phyloP scores from a whole-genome alignment of 257 asterid genomes.

The Gentiana straminea region DNA sequence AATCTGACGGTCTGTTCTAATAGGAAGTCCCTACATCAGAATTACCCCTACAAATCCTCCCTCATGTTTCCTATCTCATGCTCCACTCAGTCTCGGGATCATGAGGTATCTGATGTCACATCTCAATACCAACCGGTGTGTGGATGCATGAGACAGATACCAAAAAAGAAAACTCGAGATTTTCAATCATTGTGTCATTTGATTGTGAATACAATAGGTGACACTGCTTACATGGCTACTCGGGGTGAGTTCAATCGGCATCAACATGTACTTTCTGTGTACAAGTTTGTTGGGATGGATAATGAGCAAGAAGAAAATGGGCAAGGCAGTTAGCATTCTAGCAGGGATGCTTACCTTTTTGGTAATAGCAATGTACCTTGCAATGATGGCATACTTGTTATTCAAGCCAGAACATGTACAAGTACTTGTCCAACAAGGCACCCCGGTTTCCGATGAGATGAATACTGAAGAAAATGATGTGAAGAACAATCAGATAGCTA shows the following conservation, averaged over 20 bases:
- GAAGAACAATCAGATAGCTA: not conserved
- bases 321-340: slow-evolving; percentile 12
- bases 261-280: slow-evolving; percentile 18
- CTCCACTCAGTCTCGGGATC: too few species aligned
- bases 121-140: too few species aligned
- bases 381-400: slow-evolving; percentile 6
- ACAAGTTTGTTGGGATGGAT: slow-evolving; percentile 18
- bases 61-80: too few species aligned
- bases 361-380: not conserved
- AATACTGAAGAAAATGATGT: not conserved
- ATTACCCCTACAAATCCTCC: not conserved
- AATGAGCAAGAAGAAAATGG: slow-evolving; percentile 8
- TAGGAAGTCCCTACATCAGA: too few species aligned
- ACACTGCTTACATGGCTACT: slow-evolving; percentile 9
- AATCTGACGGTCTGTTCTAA: too few species aligned
- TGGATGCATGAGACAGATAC: too few species aligned
- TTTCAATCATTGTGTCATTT: too few species aligned
- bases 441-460: not conserved
- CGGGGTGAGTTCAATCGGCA: slow-evolving; percentile 8
- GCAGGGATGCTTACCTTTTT: slow-evolving; percentile 7
- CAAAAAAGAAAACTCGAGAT: too few species aligned
- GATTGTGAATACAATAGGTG: not conserved
- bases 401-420: slow-evolving; percentile 4
- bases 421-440: not conserved
- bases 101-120: too few species aligned